phyloP scores from a whole-genome alignment of 2,329 filamentous ascomycete genomes.

The Pseudocercospora musae region DNA sequence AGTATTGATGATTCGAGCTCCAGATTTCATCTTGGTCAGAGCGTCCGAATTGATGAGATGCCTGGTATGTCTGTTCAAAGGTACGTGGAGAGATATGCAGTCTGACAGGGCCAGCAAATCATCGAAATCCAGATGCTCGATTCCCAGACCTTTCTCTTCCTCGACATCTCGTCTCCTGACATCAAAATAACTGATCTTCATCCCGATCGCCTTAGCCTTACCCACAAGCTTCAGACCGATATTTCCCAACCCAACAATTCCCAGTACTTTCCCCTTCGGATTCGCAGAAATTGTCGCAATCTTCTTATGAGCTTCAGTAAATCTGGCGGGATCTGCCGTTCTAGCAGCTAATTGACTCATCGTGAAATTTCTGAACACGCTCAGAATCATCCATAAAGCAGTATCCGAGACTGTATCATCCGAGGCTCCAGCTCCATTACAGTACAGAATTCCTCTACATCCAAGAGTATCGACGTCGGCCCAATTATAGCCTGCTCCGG shows the following conservation, averaged over 20 bases:
- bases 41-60: neutral
- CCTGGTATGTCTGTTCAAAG: neutral
- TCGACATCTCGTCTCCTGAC: neutral
- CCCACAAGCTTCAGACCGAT: neutral
- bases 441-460: constrained; percentile 63
- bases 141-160: neutral
- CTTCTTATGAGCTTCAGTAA: constrained; percentile 57
- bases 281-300: constrained; percentile 53
- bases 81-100: neutral
- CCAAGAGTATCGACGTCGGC: constrained; percentile 59
- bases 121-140: neutral
- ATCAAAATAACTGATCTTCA: neutral
- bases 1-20: constrained; percentile 1
- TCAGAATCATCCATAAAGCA: constrained; percentile 65
- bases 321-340: constrained; percentile 43
- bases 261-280: neutral
- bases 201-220: neutral
- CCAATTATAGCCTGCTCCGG: constrained; percentile 62
- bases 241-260: neutral
- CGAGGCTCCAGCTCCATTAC: constrained; percentile 66
- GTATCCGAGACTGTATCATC: constrained; percentile 71
- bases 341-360: constrained; percentile 60
- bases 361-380: constrained; percentile 64
- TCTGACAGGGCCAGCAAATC: neutral
- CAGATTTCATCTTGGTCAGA: neutral